These are phyloP conservation scores for Xylariaceae sp. DNA, from an alignment of 2,329 filamentous ascomycete genomes.

Conservation along the genomic window DNA sequence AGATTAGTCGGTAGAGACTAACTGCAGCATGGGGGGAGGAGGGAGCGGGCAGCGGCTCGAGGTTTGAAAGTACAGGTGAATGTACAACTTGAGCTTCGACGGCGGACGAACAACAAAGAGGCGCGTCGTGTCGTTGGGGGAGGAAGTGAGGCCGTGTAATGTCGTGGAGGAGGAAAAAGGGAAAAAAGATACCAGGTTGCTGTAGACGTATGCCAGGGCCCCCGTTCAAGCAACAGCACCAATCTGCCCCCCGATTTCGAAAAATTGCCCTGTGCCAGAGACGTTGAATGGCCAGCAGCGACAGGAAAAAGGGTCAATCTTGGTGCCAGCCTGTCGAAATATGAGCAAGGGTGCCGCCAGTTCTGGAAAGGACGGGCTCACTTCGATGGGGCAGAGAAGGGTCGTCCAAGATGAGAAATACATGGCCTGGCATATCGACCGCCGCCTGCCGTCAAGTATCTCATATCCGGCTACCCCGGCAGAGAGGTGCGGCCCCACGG, in stretches of 20 bases:
- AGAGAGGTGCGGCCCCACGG: conserved; percentile 8
- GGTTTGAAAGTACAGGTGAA: conserved; percentile 1
- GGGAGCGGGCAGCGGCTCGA: conserved; percentile 11
- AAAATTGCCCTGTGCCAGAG: conserved; percentile 10
- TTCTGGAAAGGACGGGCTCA: conserved; percentile 5
- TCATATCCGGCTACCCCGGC: conserved; percentile 8
- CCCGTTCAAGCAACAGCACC: no score
- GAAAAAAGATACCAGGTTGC: conserved; percentile 11
- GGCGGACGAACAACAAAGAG: conserved; percentile 14
- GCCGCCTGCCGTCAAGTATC: conserved; percentile 2
- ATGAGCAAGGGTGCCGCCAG: no score
- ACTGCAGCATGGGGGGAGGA: not conserved
- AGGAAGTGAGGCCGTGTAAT: conserved; percentile 11
- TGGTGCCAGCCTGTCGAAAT: no score
- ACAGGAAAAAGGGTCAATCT: conserved; percentile 21
- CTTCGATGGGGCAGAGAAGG: not conserved
- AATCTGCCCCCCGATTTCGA: no score
- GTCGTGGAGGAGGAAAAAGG: not conserved
- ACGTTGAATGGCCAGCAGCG: not conserved
- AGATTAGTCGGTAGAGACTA: not conserved
- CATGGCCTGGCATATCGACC: not conserved
- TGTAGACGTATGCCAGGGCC: not conserved
- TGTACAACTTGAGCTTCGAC: conserved; percentile 4
- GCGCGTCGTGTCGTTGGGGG: conserved; percentile 17
- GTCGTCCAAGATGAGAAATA: conserved; percentile 13